Evolutionary conservation across 2,329 filamentous ascomycete species (phyloP), one percentile per base, ranked within the genome.

Genomic region (Fusarium nodosum): DNA sequence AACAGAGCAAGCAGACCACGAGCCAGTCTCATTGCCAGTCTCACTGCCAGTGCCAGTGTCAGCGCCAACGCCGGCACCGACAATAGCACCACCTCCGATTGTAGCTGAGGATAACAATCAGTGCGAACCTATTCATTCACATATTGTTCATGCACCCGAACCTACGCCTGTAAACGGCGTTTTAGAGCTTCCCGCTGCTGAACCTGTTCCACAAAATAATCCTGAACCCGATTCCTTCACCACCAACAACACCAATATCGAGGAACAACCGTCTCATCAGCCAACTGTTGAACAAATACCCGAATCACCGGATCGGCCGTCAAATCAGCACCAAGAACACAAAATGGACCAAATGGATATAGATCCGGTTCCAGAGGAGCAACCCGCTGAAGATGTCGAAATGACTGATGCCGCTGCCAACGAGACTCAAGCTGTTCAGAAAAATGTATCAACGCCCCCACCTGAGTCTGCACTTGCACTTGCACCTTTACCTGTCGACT

Each of bases 341-440:
- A 58, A 65, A 38, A 73, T 75, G 68, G 71, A 73, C 10, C 26
- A 42, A 8, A 63, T 63, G 69, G 72, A 73, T 6, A 56, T 73
- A 36, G 71, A 71, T 41, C 44, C 58, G 13, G 47, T 64, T 24
- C 61, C 67, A 18, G 51, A 63, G 2, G 61, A 65, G n/a, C 51
- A 58, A 20, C 47, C 46, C 24, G 34, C 48, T 16, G 59, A 68
- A 56, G 69, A 73, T 36, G 28, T 64, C 7, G 72, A 71, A 36
- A 74, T 73, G 61, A 28, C 69, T 26, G 68, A 74, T 39, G 46
- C 60, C 22, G 34, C 44, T 34, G 36, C 53, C 31, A 24, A 55
- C 41, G 51, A 45, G 33, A 15, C n/a, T 31, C 38, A 56, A 46
- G 53, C 45, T 13, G 46, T 42, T 38, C 31, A 33, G 28, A 34